These are phyloP conservation scores for Ogataea paradorogensis DNA, from an alignment of 805 yeast species.

Conservation along the genomic window DNA sequence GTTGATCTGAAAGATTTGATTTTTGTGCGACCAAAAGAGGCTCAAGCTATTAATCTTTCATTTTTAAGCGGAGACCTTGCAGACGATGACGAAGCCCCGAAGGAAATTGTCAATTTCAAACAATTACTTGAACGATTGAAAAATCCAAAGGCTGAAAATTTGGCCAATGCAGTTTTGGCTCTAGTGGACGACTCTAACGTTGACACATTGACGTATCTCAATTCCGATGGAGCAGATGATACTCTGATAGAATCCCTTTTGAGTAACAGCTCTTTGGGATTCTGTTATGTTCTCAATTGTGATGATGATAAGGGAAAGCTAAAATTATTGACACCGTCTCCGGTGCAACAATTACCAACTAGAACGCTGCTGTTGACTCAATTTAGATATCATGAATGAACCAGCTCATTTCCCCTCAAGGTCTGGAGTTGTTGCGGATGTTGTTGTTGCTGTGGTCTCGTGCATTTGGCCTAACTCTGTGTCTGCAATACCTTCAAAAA, in stretches of 20 bases:
- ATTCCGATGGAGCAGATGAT: slow-evolving; percentile 38
- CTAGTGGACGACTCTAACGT: slow-evolving; percentile 27
- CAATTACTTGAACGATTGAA: slow-evolving; percentile 25
- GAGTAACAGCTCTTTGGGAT: slow-evolving; percentile 58
- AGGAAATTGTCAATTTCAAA: slow-evolving; percentile 13
- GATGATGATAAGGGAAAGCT: slow-evolving; percentile 72
- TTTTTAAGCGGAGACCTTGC: slow-evolving; percentile 29
- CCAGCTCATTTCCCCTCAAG: slow-evolving; percentile 2
- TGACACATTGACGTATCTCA: slow-evolving; percentile 26
- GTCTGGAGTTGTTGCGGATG: slow-evolving; percentile 11
- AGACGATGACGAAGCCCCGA: slow-evolving; percentile 20
- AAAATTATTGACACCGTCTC: slow-evolving; percentile 79
- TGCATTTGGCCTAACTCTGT: slow-evolving; percentile 43
- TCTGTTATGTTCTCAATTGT: slow-evolving; percentile 53
- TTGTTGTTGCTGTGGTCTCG: slow-evolving; percentile 7
- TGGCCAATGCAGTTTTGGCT: slow-evolving; percentile 70
- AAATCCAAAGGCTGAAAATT: slow-evolving; percentile 48
- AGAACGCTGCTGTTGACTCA: slow-evolving; percentile 72
- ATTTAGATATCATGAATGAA: slow-evolving; percentile 76
- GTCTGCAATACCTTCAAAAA: slow-evolving; percentile 80
- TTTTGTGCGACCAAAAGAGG: slow-evolving; percentile 55
- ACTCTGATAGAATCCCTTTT: slow-evolving; percentile 25
- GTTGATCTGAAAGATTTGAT: slow-evolving; percentile 59
- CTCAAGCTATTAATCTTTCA: slow-evolving; percentile 20
- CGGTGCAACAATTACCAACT: slow-evolving; percentile 73